Percentiles rank a stretch among this genome's conserved stretches.
Conservation (phyloP, 2,329 filamentous ascomycete genomes). For the Verticillium albo-atrum region DNA sequence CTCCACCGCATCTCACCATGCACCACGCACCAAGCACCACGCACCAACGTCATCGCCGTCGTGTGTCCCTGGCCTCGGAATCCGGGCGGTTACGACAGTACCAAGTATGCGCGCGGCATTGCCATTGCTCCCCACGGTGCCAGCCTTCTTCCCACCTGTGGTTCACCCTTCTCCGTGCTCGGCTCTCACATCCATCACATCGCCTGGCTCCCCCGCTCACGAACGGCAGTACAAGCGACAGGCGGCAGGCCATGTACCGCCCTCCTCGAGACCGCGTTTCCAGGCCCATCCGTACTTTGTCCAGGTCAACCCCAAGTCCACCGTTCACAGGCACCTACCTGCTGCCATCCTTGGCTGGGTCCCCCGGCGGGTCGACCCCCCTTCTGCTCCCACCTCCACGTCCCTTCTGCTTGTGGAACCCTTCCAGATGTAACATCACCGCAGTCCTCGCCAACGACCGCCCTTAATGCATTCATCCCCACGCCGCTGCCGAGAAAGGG, state of each 20-base stretch:
- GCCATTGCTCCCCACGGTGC: not conserved
- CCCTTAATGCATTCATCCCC: not conserved
- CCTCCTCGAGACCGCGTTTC: not conserved
- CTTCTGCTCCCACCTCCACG: not conserved
- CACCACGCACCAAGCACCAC: too few species aligned
- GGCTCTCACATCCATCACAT: not conserved
- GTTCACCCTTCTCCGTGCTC: not conserved
- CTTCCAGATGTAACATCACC: not conserved
- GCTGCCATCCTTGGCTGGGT: not conserved
- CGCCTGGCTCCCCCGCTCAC: not conserved
- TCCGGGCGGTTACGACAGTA: not conserved
- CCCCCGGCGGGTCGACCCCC: not conserved
- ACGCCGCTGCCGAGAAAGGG: not conserved
- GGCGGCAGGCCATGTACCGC: not conserved
- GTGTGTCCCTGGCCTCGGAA: not conserved
- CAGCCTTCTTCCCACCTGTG: not conserved
- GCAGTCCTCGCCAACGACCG: not conserved
- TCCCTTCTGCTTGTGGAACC: not conserved
- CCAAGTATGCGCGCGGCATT: not conserved
- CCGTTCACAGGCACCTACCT: not conserved
- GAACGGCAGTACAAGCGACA: not conserved
- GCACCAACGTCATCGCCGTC: not conserved
- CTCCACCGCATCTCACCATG: not conserved
- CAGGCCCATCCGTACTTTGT: not conserved
- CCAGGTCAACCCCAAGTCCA: not conserved